A percentile compares a stretch with the other conserved stretches of the same genome.
Conservation (phyloP, 108 stramenopile species). For the Schizochytrium sp. region DNA sequence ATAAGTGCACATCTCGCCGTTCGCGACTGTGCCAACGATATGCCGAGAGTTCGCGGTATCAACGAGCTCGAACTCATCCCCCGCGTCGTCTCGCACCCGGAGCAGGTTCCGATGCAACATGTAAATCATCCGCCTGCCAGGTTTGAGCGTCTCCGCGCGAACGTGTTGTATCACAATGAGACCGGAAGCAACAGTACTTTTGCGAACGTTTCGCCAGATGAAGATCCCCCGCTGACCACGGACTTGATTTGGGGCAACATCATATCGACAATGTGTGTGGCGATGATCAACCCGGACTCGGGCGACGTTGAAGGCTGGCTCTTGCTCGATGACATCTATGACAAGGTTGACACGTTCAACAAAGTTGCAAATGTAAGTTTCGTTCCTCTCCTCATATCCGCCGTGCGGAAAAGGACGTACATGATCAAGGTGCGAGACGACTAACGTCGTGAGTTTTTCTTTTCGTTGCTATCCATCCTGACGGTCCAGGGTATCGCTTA, state of each 20-base stretch:
- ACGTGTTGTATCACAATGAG: not conserved
- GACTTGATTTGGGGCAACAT: conserved; percentile 3
- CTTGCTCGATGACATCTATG: not conserved
- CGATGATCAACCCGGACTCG: not conserved
- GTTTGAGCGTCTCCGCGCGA: not conserved
- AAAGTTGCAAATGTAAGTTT: not conserved
- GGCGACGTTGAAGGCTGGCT: not conserved
- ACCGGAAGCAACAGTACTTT: not conserved
- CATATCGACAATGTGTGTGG: not conserved
- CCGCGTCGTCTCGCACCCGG: not conserved
- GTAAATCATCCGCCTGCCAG: not conserved
- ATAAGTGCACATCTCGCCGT: not conserved
- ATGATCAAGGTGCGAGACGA: not conserved
- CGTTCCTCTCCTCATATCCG: not conserved
- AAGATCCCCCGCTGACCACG: not conserved
- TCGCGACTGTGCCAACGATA: not conserved
- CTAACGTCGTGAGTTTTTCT: not conserved
- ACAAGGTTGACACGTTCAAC: not conserved
- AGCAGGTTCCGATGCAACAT: not conserved
- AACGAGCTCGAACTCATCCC: conserved; percentile 16
- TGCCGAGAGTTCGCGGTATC: not conserved
- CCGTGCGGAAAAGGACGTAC: not conserved
- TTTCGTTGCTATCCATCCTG: not conserved
- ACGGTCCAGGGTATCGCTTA: not conserved
- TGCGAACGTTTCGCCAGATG: not conserved